Conservation (phyloP, 192 early-diverging fungal genomes). For the Coemansia javaensis region DNA sequence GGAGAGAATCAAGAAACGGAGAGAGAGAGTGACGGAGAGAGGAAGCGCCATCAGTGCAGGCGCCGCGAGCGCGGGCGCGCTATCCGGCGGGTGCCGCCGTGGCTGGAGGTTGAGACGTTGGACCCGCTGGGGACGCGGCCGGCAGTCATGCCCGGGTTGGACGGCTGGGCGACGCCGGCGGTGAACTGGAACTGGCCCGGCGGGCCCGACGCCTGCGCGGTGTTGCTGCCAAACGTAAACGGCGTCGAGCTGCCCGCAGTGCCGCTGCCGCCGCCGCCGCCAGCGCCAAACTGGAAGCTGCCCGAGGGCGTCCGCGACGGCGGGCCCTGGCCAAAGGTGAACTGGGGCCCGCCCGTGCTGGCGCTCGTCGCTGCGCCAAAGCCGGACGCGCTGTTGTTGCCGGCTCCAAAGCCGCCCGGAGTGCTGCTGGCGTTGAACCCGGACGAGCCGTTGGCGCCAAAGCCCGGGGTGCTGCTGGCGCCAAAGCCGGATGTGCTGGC, state of each 20-base stretch:
- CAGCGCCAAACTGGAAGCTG: conserved; percentile 19
- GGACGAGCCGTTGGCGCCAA: background rate
- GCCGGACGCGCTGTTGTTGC: conserved; percentile 3
- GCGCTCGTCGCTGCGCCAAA: conserved; percentile 10
- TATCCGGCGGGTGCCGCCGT: conserved; percentile 29
- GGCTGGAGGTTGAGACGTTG: conserved; percentile 34
- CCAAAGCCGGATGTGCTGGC: conserved; percentile 10
- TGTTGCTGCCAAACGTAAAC: conserved; percentile 37
- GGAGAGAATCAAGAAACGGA: too few relatives aligned
- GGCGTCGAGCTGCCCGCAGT: conserved; percentile 7
- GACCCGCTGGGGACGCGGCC: conserved; percentile 41
- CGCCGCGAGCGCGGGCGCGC: conserved; percentile 37
- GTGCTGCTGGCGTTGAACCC: conserved; percentile 22
- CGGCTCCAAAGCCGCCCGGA: background rate
- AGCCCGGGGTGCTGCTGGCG: background rate
- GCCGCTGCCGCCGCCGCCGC: conserved; percentile 1
- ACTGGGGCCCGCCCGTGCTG: conserved; percentile 11
- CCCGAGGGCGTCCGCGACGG: conserved; percentile 7
- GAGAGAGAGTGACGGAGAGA: too few relatives aligned
- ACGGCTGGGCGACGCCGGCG: conserved; percentile 29
- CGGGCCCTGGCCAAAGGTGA: conserved; percentile 29
- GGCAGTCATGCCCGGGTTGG: conserved; percentile 30
- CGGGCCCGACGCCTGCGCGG: conserved; percentile 10
- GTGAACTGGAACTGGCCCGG: conserved; percentile 34
- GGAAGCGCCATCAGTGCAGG: conserved; percentile 5